Conservation (phyloP, 805 yeast genomes). For the Gaillardinia entomophila region DNA sequence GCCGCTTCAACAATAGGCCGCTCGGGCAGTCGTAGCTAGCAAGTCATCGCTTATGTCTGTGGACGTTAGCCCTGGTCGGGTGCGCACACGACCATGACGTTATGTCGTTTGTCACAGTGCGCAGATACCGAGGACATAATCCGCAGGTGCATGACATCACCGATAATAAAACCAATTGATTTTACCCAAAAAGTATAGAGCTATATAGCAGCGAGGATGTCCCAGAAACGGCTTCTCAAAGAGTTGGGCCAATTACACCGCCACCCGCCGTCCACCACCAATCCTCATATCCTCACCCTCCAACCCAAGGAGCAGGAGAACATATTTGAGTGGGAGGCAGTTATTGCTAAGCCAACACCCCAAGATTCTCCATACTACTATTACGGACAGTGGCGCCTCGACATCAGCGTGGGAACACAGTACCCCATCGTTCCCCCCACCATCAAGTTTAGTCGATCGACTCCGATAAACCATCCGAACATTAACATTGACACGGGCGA, state of each 20-base stretch:
- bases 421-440: slow-evolving; percentile 61
- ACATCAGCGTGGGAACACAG: slow-evolving; percentile 36
- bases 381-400: slow-evolving; percentile 47
- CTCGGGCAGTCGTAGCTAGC: too few relatives aligned
- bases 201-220: too few relatives aligned
- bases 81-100: too few relatives aligned
- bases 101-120: too few relatives aligned
- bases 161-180: too few relatives aligned
- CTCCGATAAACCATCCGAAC: slow-evolving; percentile 39
- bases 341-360: slow-evolving; percentile 42
- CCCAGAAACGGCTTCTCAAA: slow-evolving; percentile 35
- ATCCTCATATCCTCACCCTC: slow-evolving; percentile 36
- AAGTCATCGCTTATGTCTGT: too few relatives aligned
- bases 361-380: slow-evolving; percentile 44
- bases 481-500: slow-evolving; percentile 49
- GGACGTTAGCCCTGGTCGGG: too few relatives aligned
- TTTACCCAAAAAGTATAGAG: too few relatives aligned
- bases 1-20: too few relatives aligned
- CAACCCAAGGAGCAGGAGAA: slow-evolving; percentile 34
- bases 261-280: slow-evolving; percentile 18
- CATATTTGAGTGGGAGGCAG: slow-evolving; percentile 47
- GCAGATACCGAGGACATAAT: too few relatives aligned
- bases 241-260: slow-evolving; percentile 30
- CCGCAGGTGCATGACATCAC: too few relatives aligned
- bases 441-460: slow-evolving; percentile 39